A percentile compares a stretch with the other conserved stretches of the same genome.
Evolutionary conservation across 192 early-diverging fungal species (phyloP).

Genomic region (Linnemannia zychae): DNA sequence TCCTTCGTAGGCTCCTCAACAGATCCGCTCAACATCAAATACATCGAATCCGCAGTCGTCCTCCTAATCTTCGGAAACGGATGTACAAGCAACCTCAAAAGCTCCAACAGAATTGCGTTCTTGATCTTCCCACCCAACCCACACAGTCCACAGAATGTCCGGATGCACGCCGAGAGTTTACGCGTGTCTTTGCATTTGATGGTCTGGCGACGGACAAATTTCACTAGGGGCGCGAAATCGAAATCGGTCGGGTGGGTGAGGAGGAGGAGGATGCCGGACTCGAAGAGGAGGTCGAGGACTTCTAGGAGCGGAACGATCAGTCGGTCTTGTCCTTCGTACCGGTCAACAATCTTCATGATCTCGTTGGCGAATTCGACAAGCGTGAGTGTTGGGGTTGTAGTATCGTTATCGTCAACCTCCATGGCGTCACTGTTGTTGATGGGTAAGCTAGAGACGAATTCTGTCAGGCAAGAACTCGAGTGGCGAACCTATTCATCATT

Average conservation of each 20-base stretch:
- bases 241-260: slow-evolving; percentile 30
- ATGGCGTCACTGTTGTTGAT: slow-evolving; percentile 11
- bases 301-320: slow-evolving; percentile 77
- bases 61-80: slow-evolving; percentile 83
- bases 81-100: slow-evolving; percentile 78
- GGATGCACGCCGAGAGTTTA: slow-evolving; percentile 73
- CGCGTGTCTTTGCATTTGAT: slow-evolving; percentile 65
- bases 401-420: neutral
- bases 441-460: slow-evolving; percentile 68
- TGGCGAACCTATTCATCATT: slow-evolving; percentile 67
- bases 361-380: slow-evolving; percentile 58
- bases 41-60: slow-evolving; percentile 79
- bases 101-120: slow-evolving; percentile 67
- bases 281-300: slow-evolving; percentile 75
- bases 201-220: slow-evolving; percentile 39
- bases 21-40: slow-evolving; percentile 69
- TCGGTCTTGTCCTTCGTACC: slow-evolving; percentile 71
- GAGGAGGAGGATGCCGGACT: slow-evolving; percentile 60
- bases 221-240: slow-evolving; percentile 39
- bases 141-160: slow-evolving; percentile 70
- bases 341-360: slow-evolving; percentile 58
- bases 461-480: slow-evolving; percentile 72
- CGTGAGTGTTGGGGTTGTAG: slow-evolving; percentile 29
- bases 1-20: slow-evolving; percentile 61
- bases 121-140: slow-evolving; percentile 55